phyloP scores from a whole-genome alignment of 2,329 filamentous ascomycete species.

The Ramularia endophylla region DNA sequence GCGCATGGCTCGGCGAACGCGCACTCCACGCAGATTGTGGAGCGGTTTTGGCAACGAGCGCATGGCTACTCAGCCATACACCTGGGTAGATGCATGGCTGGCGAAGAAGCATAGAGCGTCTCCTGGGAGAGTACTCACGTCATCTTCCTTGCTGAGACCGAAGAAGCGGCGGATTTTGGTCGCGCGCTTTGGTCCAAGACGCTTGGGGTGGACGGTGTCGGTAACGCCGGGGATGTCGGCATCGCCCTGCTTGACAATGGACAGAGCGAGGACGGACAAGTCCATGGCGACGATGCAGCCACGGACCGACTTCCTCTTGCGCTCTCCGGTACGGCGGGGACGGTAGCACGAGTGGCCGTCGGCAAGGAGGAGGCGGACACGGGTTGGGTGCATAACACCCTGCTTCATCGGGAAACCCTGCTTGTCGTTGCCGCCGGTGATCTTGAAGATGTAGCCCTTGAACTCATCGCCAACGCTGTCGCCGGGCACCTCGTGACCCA shows the following conservation, averaged over 20 bases:
- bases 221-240: conserved; percentile 90
- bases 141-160: conserved; percentile 99
- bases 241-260: conserved; percentile 98
- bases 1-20: conserved; percentile 9
- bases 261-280: conserved; percentile 87
- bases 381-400: conserved; percentile 97
- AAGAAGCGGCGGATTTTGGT: conserved; percentile 99
- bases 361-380: conserved; percentile 93
- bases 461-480: conserved; percentile 98
- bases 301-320: conserved; percentile 98
- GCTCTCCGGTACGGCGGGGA: conserved; percentile 93
- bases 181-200: conserved; percentile 98
- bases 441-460: conserved; percentile 99
- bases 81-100: conserved; percentile 24
- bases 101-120: conserved; percentile 53
- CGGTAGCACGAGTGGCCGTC: conserved; percentile 99
- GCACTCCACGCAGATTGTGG: conserved; percentile 5
- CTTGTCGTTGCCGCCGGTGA: conserved; percentile 99
- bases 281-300: conserved; percentile 98
- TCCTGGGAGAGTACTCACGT: conserved; percentile 71
- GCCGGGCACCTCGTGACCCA: conserved; percentile 86
- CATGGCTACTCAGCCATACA: conserved; percentile 1
- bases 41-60: no score
- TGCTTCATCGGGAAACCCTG: conserved; percentile 99
- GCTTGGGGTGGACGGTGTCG: conserved; percentile 98